Base-by-base conservation (phyloP, 345 rosid genomes). In the Salix arbutifolia region DNA sequence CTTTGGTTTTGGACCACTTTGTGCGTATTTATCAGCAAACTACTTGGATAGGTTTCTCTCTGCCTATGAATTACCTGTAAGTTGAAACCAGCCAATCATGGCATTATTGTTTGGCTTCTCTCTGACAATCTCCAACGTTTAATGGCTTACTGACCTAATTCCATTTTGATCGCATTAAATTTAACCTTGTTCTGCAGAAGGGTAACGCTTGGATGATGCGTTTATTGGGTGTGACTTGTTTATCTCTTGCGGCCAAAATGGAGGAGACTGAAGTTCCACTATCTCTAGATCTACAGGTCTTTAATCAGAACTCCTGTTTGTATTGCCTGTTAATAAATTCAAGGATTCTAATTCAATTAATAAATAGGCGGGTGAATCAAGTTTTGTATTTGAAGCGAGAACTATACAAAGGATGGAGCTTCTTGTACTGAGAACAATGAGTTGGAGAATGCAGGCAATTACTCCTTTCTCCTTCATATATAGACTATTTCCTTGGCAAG, bases 21-120 rank as follows among this genome's bases (percentile, higher is more conserved):
- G 88, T 81, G 84, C 76, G 3, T 89, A 83, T 78, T 74, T 91
- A 78, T 82, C 96, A 18, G 75, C 89, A 64, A 91, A 87, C 71
- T 91, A 89, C 80, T 77, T 91, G 90, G 96, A 91, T 77, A 91
- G 96, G 77, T 88, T 91, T 83, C 90, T 89, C 60, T 87, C 96
- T 74, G 83, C 86, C 75, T 87, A 87, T 74, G 90, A 89, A 65
- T 74, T 91, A 35, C 95, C 93, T 11, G 95, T 91, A 78, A 88
- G 95, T 82, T 46, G 37, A 48, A 72, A 4, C 23, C 21, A 56
- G 71, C 21, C 26, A 56, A 23, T 40, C 8, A 30, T 1, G 16
- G 14, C 44, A 18, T 67, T 33, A 50, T 64, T 23, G 23, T 17
- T 2, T 50, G 38, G 61, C 25, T 6, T 53, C 61, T 21, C 61